Evolutionary conservation across 768 basidiomycete species (phyloP).

Genomic region (Phanerochaete carnosa): DNA sequence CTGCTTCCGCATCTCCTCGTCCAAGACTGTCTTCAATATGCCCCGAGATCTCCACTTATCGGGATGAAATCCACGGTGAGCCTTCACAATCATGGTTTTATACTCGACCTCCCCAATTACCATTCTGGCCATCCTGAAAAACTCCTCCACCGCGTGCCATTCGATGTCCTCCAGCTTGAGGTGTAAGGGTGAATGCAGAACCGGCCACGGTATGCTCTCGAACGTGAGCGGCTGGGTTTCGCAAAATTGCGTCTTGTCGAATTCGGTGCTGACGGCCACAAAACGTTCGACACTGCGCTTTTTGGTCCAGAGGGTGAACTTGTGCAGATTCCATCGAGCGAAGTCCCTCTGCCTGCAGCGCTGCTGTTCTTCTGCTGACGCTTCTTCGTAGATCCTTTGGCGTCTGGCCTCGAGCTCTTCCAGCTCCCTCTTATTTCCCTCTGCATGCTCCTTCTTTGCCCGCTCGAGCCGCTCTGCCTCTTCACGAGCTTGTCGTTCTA

Average conservation of each 20-base stretch:
- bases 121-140: constrained; percentile 54
- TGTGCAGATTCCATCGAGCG: neutral
- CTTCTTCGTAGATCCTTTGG: neutral
- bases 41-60: constrained; percentile 75
- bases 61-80: constrained; percentile 73
- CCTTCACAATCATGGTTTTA: constrained; percentile 62
- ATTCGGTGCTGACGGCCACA: constrained; percentile 29
- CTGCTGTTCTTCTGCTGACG: neutral
- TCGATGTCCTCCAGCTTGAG: constrained; percentile 64
- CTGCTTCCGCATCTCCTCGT: constrained; percentile 53
- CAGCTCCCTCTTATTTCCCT: neutral
- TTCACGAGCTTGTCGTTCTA: neutral
- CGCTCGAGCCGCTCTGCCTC: neutral
- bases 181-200: constrained; percentile 48
- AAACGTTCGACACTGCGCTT: neutral
- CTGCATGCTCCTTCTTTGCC: neutral
- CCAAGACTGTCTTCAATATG: constrained; percentile 53
- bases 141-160: constrained; percentile 67
- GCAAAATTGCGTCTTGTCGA: constrained; percentile 60
- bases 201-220: constrained; percentile 75
- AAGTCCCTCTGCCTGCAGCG: neutral
- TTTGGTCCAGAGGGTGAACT: neutral
- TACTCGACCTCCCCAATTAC: constrained; percentile 56
- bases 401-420: neutral
- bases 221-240: constrained; percentile 49